Percentiles rank a stretch among this genome's conserved stretches.
These are phyloP conservation scores for Dothideomycetes sp. DNA, from an alignment of 2,329 filamentous ascomycete species.

Conservation along the genomic window DNA sequence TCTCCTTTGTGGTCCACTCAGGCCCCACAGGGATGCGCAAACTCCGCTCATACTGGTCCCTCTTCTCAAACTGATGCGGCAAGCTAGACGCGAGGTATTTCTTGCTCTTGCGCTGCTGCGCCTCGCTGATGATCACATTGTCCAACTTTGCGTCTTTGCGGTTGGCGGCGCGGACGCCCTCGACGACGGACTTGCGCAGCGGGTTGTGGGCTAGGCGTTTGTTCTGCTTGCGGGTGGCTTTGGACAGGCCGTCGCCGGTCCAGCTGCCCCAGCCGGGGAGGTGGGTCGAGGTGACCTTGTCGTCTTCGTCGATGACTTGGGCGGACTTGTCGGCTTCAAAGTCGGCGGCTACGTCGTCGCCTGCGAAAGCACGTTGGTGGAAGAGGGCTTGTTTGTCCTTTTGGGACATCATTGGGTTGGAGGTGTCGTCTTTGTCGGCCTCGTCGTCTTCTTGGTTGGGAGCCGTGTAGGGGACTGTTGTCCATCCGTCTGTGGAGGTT, in stretches of 20 bases:
- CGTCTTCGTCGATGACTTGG: constrained; percentile 63
- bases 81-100: constrained; percentile 77
- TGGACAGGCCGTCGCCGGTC: constrained; percentile 73
- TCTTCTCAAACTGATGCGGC: constrained; percentile 81
- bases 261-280: constrained; percentile 91
- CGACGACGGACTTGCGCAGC: constrained; percentile 46
- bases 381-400: constrained; percentile 53
- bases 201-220: constrained; percentile 38
- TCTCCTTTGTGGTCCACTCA: constrained; percentile 95
- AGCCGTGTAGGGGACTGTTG: constrained; percentile 26
- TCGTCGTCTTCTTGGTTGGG: constrained; percentile 17
- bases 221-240: constrained; percentile 54
- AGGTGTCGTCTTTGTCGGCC: constrained; percentile 11
- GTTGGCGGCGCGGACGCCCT: constrained; percentile 64
- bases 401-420: constrained; percentile 16
- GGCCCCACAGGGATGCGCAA: constrained; percentile 78
- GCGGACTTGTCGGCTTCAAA: constrained; percentile 74
- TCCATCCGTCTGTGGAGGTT: constrained; percentile 31
- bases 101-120: constrained; percentile 77
- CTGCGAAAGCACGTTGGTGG: constrained; percentile 71
- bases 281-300: constrained; percentile 72
- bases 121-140: constrained; percentile 86
- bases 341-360: constrained; percentile 68
- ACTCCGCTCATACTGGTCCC: constrained; percentile 80
- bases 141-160: constrained; percentile 75